Base-by-base conservation (phyloP, 2,329 filamentous ascomycete genomes). In the Thelonectria olida region DNA sequence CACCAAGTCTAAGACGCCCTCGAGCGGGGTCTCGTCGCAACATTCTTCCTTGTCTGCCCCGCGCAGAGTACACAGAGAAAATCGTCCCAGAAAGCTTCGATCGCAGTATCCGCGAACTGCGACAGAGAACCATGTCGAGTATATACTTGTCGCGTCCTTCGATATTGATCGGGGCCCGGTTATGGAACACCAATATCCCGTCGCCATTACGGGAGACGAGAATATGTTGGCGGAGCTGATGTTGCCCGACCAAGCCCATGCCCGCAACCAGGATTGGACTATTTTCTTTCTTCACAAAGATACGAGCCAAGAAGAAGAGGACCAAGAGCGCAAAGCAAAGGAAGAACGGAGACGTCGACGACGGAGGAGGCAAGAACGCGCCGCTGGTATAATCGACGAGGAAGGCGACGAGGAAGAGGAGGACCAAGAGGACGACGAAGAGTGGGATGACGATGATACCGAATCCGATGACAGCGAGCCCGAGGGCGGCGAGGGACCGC, bases 211-310 rank as follows among this genome's bases (percentile, higher is more conserved):
- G 51, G 95, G 96, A 28, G 95, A 99, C 75, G 96, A 99, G 80
- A 91, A 97, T 73, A 98, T 98, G 94, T 80, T 99, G 73, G 96
- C 96, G 7, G 96, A 99, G 81, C 87, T 99, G 73, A 99, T 99
- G 96, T 82, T 99, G 75, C 96, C 96, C 0, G 96, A 99, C 78
- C 95, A 98, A 78, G 93, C 95, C 20, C 96, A 99, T 79, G 89
- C 96, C 63, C 88, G 96, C 38, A 95, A 92, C 73, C 94, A 98
- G 79, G 96, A 99, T 76, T 99, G 96, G 96, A 99, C 96, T 41
- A 97, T 98, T 56, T 99, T 99, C 81, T 99, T 99, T 75, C 77
- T 99, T 58, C 96, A 99, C 80, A 98, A 98, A 76, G 96, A 99
- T 76, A 92, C 90, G 4, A 94, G 88, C 62, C 88, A 90, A 51